Evolutionary conservation across 2,329 filamentous ascomycete species (phyloP), one percentile per base, ranked within the genome.

Genomic region (Aspergillus versicolor): DNA sequence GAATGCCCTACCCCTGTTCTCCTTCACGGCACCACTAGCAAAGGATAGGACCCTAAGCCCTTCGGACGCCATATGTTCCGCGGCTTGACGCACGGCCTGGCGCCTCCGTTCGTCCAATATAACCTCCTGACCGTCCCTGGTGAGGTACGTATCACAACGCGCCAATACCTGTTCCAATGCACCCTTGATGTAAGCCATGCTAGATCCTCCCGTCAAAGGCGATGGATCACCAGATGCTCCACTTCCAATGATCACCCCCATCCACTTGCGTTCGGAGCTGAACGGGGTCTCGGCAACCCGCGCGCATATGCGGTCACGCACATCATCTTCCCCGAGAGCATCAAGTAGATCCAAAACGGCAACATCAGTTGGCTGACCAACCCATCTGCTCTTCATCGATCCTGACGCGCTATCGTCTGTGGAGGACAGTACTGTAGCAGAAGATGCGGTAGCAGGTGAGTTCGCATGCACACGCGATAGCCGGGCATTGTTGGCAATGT

Each of bases 261-360:
- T 99, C 93, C 93, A 99, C 75, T 99, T 99, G 56, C 93, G 85
- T 71, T 96, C 92, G 1, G 94, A 99, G 71, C 93, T 97, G 75
- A 99, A 99, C 0, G 94, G 92, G 0, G 91, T 92, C 73, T 99
- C 94, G 43, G 87, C 86, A 32, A 89, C 84, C 48, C 93, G 89
- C 32, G 84, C 82, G n/a, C 92, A 92, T 53, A 96, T 85, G 9
- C 90, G 88, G 46, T 94, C 89, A 60, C 95, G 88, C 45, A 95
- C 86, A 75, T 99, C 94, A 63, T 96, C 90, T 73, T 97, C 93
- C 58, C 89, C 89, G 70, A 96, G 94, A 22, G 86, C 84, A 75
- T 99, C 95, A 34, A 99, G 80, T 51, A 99, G 81, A 74, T 99
- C 94, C 48, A 99, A 82, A 75, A 97, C 89, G n/a, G 94, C 94